A percentile compares a stretch with the other conserved stretches of the same genome.
These are phyloP conservation scores for Ramalina intermedia DNA, from an alignment of 495 filamentous ascomycete species.

Conservation along the genomic window DNA sequence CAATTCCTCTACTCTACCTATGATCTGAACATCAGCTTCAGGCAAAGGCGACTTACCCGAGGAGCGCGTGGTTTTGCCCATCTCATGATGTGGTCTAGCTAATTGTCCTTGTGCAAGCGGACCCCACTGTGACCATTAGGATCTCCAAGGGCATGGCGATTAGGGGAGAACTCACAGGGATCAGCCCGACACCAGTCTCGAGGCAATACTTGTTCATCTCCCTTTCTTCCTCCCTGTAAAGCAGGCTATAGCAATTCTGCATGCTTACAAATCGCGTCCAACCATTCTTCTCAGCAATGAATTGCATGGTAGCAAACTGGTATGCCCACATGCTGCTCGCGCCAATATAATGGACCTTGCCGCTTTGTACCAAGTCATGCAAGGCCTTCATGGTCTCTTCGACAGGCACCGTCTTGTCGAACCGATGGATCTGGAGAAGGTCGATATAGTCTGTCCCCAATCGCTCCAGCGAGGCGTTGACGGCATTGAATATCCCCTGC, in stretches of 20 bases:
- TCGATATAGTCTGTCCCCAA: conserved; percentile 58
- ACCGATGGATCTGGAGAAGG: conserved; percentile 62
- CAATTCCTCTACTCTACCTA: conserved; percentile 38
- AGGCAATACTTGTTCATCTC: conserved; percentile 40
- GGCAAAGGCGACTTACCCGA: conserved; percentile 1
- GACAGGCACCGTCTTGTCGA: conserved; percentile 36
- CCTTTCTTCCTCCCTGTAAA: conserved; percentile 63
- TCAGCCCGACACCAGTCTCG: conserved; percentile 47
- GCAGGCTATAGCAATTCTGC: conserved; percentile 62
- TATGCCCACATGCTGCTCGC: conserved; percentile 53
- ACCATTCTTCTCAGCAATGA: conserved; percentile 43
- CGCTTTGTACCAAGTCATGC: conserved; percentile 48
- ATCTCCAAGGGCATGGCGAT: background rate
- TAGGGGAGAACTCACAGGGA: conserved; percentile 24
- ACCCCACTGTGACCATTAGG: conserved; percentile 26
- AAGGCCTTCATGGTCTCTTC: conserved; percentile 66
- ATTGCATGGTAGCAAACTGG: conserved; percentile 52
- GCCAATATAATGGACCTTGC: conserved; percentile 57
- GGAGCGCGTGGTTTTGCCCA: conserved; percentile 9
- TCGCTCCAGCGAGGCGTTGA: conserved; percentile 51
- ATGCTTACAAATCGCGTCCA: conserved; percentile 66
- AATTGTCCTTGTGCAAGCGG: conserved; percentile 39
- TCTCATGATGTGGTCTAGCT: conserved; percentile 22
- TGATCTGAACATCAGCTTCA: conserved; percentile 30
- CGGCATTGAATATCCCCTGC: conserved; percentile 52